Percentiles rank a stretch among this genome's conserved stretches.
phyloP scores from a whole-genome alignment of 2,329 filamentous ascomycete species.

The Microcyclosporella mali region DNA sequence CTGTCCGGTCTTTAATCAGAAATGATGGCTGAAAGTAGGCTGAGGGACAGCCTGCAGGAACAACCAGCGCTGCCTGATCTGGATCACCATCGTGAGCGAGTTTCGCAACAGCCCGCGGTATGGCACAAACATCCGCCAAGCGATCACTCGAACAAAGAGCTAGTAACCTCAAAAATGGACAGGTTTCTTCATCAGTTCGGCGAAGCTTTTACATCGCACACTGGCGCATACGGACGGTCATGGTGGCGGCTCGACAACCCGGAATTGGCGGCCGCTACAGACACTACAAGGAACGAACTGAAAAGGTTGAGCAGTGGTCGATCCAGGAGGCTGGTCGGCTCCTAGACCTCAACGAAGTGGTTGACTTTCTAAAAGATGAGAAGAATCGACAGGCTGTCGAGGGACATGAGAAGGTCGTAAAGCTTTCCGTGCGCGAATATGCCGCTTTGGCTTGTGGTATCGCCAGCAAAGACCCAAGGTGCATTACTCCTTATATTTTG shows the following conservation, averaged over 20 bases:
- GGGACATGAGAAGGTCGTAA: neutral
- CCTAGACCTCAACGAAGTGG: neutral
- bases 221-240: neutral
- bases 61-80: too few species aligned
- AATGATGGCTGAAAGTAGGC: too few species aligned
- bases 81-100: too few species aligned
- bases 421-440: neutral
- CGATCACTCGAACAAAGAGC: neutral
- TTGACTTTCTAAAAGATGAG: neutral
- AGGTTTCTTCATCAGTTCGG: neutral
- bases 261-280: too few species aligned
- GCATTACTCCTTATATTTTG: neutral
- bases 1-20: too few species aligned
- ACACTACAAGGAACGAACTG: neutral
- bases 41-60: too few species aligned
- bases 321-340: neutral
- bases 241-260: neutral
- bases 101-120: too few species aligned
- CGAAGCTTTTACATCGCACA: neutral
- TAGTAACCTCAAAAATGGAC: neutral
- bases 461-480: neutral
- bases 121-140: neutral
- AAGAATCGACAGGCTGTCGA: neutral
- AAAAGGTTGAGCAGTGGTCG: neutral
- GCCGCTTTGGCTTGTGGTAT: neutral